A percentile compares a stretch with the other conserved stretches of the same genome.
Conservation (phyloP, 1,284 basidiomycete species). For the Fereydounia khargensis region DNA sequence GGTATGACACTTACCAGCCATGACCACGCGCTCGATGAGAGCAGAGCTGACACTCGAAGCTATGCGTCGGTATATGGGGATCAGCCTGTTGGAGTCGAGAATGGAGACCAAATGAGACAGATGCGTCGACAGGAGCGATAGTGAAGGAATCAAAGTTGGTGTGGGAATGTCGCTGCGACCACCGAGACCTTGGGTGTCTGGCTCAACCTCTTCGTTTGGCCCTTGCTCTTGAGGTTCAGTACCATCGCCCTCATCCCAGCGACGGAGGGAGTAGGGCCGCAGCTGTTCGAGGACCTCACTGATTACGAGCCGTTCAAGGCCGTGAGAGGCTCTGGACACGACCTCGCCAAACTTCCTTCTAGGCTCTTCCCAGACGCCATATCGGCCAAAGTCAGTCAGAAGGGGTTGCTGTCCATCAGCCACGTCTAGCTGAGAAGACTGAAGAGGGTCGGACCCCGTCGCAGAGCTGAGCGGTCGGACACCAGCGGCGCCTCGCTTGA, state of each 20-base stretch:
- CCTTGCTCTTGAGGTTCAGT: background rate
- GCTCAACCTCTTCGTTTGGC: background rate
- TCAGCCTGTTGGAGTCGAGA: slow-evolving; percentile 20
- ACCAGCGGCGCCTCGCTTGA: slow-evolving; percentile 34
- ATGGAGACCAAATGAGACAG: slow-evolving; percentile 35
- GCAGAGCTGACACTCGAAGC: slow-evolving; percentile 9
- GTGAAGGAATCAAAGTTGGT: slow-evolving; percentile 33
- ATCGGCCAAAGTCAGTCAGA: slow-evolving; percentile 11
- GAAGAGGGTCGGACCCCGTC: slow-evolving; percentile 2
- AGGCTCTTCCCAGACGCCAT: slow-evolving; percentile 45
- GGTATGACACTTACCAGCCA: slow-evolving; percentile 21
- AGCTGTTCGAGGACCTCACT: slow-evolving; percentile 42
- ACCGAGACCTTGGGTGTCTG: background rate
- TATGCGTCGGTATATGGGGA: slow-evolving; percentile 42
- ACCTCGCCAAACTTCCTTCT: slow-evolving; percentile 29
- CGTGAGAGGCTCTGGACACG: slow-evolving; percentile 14
- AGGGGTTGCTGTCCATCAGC: slow-evolving; percentile 4
- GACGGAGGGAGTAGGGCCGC: slow-evolving; percentile 23
- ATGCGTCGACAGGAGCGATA: slow-evolving; percentile 43
- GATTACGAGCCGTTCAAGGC: slow-evolving; percentile 35
- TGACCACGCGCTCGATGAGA: slow-evolving; percentile 47
- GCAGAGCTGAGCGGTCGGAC: slow-evolving; percentile 13
- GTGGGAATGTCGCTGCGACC: slow-evolving; percentile 23
- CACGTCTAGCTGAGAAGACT: background rate
- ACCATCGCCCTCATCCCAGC: slow-evolving; percentile 18